Percentiles rank a stretch among this genome's conserved stretches.
These are phyloP conservation scores for Wallacemonas sp. DNA, from an alignment of 208 protist species.

Conservation along the genomic window DNA sequence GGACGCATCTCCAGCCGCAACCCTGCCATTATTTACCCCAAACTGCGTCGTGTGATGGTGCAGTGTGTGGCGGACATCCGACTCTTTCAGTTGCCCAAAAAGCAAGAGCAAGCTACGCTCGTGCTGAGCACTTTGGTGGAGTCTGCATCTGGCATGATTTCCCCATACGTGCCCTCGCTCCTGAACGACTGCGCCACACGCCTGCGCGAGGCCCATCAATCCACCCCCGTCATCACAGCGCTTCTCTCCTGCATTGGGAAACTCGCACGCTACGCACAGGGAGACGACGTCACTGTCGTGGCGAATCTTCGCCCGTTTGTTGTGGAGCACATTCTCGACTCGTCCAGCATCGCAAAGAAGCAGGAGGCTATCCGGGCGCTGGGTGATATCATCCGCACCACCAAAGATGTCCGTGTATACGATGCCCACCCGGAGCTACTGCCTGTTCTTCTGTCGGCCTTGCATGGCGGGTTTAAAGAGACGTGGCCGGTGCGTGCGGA, in stretches of 20 bases:
- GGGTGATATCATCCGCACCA: slow-evolving; percentile 86
- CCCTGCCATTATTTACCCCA: slow-evolving; percentile 76
- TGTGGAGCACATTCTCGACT: slow-evolving; percentile 81
- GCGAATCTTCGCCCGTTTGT: slow-evolving; percentile 66
- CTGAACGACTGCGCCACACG: slow-evolving; percentile 67
- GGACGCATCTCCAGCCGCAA: slow-evolving; percentile 80
- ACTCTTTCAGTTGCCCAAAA: slow-evolving; percentile 76
- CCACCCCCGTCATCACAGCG: slow-evolving; percentile 58
- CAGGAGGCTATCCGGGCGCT: slow-evolving; percentile 83
- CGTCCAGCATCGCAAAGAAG: slow-evolving; percentile 81
- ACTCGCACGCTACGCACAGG: slow-evolving; percentile 79
- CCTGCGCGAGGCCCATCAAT: slow-evolving; percentile 54
- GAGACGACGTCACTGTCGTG: slow-evolving; percentile 70
- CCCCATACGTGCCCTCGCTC: slow-evolving; percentile 81
- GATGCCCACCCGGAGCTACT: slow-evolving; percentile 77
- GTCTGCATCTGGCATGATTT: slow-evolving; percentile 72
- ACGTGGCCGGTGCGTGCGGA: slow-evolving; percentile 85
- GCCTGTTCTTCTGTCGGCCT: slow-evolving; percentile 69
- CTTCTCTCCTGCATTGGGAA: slow-evolving; percentile 84
- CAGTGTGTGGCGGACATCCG: slow-evolving; percentile 85
- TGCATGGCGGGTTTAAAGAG: slow-evolving; percentile 89
- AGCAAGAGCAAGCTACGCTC: slow-evolving; percentile 73
- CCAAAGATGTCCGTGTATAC: slow-evolving; percentile 83
- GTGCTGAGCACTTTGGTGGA: slow-evolving; percentile 82
- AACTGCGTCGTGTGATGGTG: slow-evolving; percentile 82